Conservation (phyloP, 2,329 filamentous ascomycete genomes). For the Fusarium fracticaudum region DNA sequence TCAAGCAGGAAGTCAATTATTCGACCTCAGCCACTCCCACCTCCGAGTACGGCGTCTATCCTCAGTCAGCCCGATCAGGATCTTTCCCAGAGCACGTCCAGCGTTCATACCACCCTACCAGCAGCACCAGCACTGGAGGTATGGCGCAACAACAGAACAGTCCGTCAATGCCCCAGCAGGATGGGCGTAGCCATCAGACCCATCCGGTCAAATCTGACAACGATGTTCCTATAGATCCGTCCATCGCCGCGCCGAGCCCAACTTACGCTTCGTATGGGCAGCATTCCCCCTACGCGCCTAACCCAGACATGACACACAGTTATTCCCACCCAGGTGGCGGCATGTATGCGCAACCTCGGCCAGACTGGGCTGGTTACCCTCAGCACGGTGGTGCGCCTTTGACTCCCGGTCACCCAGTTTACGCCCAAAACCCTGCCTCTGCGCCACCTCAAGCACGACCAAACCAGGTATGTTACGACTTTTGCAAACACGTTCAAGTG, state of each 20-base stretch:
- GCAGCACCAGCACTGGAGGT: constrained; percentile 79
- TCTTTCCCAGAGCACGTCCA: constrained; percentile 89
- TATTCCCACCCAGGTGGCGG: constrained; percentile 71
- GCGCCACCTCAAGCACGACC: constrained; percentile 61
- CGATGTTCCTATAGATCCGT: constrained; percentile 99
- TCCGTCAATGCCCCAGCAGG: constrained; percentile 91
- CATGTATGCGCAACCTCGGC: constrained; percentile 75
- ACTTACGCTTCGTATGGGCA: constrained; percentile 80
- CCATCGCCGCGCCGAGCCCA: constrained; percentile 91
- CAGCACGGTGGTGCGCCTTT: constrained; percentile 61
- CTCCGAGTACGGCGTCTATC: constrained; percentile 87
- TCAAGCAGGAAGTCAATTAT: constrained; percentile 83
- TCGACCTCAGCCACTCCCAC: constrained; percentile 84
- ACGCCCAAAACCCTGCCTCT: constrained; percentile 65
- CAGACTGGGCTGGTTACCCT: constrained; percentile 78
- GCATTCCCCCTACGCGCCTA: constrained; percentile 87
- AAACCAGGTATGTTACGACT: constrained; percentile 66
- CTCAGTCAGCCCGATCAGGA: constrained; percentile 78
- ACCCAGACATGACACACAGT: constrained; percentile 85
- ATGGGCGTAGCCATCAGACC: constrained; percentile 81
- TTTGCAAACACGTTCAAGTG: constrained; percentile 16
- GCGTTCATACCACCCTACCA: constrained; percentile 83
- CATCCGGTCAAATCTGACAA: constrained; percentile 90
- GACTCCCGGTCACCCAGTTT: constrained; percentile 61
- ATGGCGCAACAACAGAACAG: constrained; percentile 98